Evolutionary conservation across 768 basidiomycete genomes (phyloP), one percentile per base, ranked within the genome.

Genomic region (Hysterangium stoloniferum): DNA sequence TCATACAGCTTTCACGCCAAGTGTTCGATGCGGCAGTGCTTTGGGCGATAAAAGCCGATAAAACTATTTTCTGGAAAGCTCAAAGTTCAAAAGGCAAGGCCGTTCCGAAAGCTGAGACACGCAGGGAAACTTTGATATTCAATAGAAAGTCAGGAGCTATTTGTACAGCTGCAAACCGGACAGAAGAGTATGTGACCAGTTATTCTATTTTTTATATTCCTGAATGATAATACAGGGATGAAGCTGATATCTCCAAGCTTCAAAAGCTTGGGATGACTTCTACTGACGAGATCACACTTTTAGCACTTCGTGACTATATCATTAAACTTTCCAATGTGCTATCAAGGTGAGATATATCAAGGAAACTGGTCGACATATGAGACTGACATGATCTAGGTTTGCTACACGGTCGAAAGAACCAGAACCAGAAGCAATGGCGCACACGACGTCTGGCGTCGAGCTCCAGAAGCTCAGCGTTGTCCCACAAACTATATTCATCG

Each of bases 291-390:
- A 75, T 68, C 49, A 97, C 97, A 63, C 69, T 99, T 19, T 68
- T 80, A n/a, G 80, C 88, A 0, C 80, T 99, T 81, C 73, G 85
- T 19, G 92, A 95, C 54, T 92, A 95, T 61, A 82, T 90, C 37
- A 64, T 86, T 45, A 93, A 91, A 61, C 73, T 94, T 6, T 87
- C 91, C 0, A 80, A 82, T 54, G 81, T 84, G 1, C 80, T 80
- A 0, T 78, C 84, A 33, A 91, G 85, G 88, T 87, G 54, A 25
- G n/a, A 19, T 15, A 8, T 52, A 20, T 17, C 31, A 22, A 13
- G 11, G n/a, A 15, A 68, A 72, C 17, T 68, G 76, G 17, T 75
- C 76, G 42, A 58, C n/a, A n/a, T n/a, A n/a, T n/a, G n/a, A n/a
- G n/a, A n/a, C n/a, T n/a, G n/a, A n/a, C n/a, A n/a, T n/a, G n/a